Evolutionary conservation across 2,329 filamentous ascomycete genomes (phyloP).

Genomic region (Pestalotiopsis sp.): DNA sequence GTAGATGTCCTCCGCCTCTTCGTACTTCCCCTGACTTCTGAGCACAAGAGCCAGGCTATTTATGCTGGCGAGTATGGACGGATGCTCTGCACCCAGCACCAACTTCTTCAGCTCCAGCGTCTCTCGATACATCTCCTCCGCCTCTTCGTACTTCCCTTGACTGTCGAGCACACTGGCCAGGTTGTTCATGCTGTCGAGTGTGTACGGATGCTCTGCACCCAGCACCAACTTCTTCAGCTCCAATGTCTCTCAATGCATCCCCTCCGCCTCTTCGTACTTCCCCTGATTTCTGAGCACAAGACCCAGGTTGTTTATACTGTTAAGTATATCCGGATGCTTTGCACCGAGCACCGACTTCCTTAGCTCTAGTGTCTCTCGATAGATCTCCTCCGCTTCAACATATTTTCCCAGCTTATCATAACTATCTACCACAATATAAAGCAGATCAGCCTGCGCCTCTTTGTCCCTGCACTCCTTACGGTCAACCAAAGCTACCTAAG

Average conservation of each 20-base stretch:
- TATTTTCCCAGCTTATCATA: not conserved
- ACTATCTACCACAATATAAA: not conserved
- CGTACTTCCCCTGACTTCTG: not conserved
- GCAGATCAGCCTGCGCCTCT: not conserved
- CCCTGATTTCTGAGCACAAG: not conserved
- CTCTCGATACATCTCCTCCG: not conserved
- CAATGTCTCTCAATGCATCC: conserved; percentile 8
- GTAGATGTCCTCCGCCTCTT: not conserved
- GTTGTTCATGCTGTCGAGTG: not conserved
- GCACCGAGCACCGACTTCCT: not conserved
- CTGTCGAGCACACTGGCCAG: not conserved
- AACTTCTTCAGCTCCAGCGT: conserved; percentile 6
- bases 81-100: conserved; percentile 1
- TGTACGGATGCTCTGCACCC: not conserved
- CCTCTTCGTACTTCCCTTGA: not conserved
- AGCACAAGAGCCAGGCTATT: not conserved
- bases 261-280: not conserved
- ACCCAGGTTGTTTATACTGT: not conserved
- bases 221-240: conserved; percentile 1
- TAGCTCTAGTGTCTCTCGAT: not conserved
- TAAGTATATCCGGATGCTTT: not conserved
- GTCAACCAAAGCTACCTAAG: conserved; percentile 7
- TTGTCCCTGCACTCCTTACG: not conserved
- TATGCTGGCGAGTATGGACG: not conserved
- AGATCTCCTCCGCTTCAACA: not conserved